phyloP scores from a whole-genome alignment of 352 stramenopile species.

The Globisporangium ultimum region DNA sequence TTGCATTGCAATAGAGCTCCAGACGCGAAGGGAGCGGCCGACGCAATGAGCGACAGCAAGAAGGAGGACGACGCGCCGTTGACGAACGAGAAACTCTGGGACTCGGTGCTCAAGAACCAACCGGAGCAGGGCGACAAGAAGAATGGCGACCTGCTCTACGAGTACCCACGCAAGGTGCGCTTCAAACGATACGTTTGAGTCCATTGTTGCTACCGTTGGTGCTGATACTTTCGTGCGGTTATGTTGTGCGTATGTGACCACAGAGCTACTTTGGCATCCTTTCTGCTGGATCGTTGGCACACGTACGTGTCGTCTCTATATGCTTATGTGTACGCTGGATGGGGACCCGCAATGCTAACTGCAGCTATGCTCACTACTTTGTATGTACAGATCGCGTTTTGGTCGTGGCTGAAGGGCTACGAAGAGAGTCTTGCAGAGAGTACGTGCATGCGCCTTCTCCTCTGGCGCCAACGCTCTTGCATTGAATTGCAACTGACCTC shows the following conservation, averaged over 20 bases:
- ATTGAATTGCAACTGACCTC: background rate
- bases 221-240: background rate
- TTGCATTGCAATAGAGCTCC: slow-evolving; percentile 4
- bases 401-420: slow-evolving; percentile 88
- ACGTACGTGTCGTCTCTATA: slow-evolving; percentile 32
- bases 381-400: slow-evolving; percentile 71
- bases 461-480: background rate
- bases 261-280: slow-evolving; percentile 82
- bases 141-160: slow-evolving; percentile 77
- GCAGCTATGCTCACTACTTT: background rate
- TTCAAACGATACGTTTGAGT: no score
- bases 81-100: slow-evolving; percentile 74
- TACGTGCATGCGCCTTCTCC: slow-evolving; percentile 23
- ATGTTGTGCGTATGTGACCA: background rate
- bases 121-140: slow-evolving; percentile 41
- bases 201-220: background rate
- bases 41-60: slow-evolving; percentile 7
- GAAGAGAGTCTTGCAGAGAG: slow-evolving; percentile 80
- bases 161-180: slow-evolving; percentile 76
- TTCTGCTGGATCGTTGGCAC: slow-evolving; percentile 70
- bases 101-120: slow-evolving; percentile 58
- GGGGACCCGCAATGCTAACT: no score
- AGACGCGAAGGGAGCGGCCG: no score
- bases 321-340: background rate
- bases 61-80: slow-evolving; percentile 36